Base-by-base conservation (phyloP, 1,284 basidiomycete species). In the Butyriboletus appendiculatus region DNA sequence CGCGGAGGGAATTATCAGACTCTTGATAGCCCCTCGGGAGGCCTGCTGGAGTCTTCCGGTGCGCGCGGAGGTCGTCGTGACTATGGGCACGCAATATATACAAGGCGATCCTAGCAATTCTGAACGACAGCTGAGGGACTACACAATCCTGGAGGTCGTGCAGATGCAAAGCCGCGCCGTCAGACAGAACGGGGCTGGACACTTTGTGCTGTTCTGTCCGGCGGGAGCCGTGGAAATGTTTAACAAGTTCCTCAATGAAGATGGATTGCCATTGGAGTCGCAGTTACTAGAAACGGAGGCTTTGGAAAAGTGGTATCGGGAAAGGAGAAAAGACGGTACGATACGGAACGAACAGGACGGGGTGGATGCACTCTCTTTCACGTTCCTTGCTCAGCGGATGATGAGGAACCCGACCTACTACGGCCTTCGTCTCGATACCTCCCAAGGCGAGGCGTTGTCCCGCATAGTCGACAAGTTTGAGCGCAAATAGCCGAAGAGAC, bases 1-100 rank as follows among this genome's bases (percentile, higher is more conserved):
- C 68, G 84, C 86, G 0, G 85, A 90, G 53, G 91, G 92, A 0
- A 76, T 92, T 28, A 68, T 99, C 32, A 85, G 87, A n/a, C 88
- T 95, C 5, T 75, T 99, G 37, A 77, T 99, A 55, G 86, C 85
- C 0, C 86, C 96, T 1, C 84, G 88, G 37, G 93, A 96, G 44
- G 80, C 86, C 22, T 91, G 89, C 66, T 97, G 95, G 94, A 86
- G 82, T 20, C 71, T 98, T 14, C 92, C 94, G 4, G 81, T 95
- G 14, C 83, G 86, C 35, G 92, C 92, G 1, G 80, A 81, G 5
- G 82, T 85, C 4, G 95, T 98, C 15, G 79, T 98, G 35, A 87
- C 95, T 45, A 90, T 98, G 87, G 91, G 94, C 26, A 94, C 96
- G 7, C 96, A 99, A 70, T 97, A 93, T 68, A 72, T 88, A 33